These are phyloP conservation scores for Plasmodium gonderi DNA, from an alignment of 169 alveolate species.

Conservation along the genomic window DNA sequence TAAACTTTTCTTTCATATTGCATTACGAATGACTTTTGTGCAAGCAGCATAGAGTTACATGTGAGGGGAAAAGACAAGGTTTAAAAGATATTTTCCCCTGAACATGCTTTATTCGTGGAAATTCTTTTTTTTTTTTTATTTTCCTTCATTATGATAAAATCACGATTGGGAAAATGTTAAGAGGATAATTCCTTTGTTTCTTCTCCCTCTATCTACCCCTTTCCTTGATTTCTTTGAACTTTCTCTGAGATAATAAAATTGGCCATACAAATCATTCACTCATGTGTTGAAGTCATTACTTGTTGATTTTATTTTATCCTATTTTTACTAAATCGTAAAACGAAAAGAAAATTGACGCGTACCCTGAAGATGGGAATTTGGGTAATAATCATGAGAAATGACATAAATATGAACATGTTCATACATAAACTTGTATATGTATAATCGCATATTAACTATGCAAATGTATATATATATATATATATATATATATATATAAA, in stretches of 20 bases:
- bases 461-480: not conserved
- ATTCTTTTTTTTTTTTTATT: not conserved
- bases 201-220: not conserved
- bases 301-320: too few relatives aligned
- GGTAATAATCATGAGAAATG: too few relatives aligned
- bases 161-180: not conserved
- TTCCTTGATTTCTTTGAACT: not conserved
- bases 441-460: too few relatives aligned
- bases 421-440: too few relatives aligned
- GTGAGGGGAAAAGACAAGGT: not conserved
- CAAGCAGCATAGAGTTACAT: not conserved
- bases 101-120: not conserved
- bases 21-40: not conserved
- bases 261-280: too few relatives aligned
- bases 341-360: too few relatives aligned
- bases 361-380: too few relatives aligned
- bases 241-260: not conserved
- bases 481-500: not conserved
- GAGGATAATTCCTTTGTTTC: not conserved
- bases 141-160: not conserved
- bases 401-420: too few relatives aligned
- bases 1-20: not conserved
- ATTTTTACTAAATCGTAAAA: too few relatives aligned
- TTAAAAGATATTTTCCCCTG: too few relatives aligned
- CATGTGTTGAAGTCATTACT: too few relatives aligned